Base-by-base conservation (phyloP, 2,329 filamentous ascomycete species). In the Trichoderma sp. region DNA sequence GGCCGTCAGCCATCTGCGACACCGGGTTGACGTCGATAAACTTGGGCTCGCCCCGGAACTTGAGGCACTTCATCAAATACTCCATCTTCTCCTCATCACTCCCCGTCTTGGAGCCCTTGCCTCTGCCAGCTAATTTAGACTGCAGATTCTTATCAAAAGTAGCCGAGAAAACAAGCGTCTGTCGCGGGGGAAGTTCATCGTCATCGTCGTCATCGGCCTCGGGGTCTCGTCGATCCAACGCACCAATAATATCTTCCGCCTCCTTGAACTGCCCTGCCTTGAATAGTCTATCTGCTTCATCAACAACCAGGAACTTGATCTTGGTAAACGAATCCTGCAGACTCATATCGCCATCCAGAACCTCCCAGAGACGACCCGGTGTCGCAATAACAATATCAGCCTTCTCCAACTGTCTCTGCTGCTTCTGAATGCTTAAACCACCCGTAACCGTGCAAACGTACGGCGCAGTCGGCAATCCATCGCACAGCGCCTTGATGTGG, bases 221-320 rank as follows among this genome's bases (percentile, higher is more conserved):
- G 2, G 93, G 91, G 59, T 93, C 90, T 50, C 87, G 83, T 32
- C 90, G 87, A 77, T 98, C 94, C 11, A 99, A 83, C 0, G 93
- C 90, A 71, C 90, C 90, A 17, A 99, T 82, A 26, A 99, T 97
- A 71, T 97, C 92, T 75, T 95, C 92, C 5, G 95, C 90, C 80
- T 99, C 96, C 80, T 98, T 95, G 83, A 97, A 99, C 78, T 98
- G 93, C 0, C 96, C 96, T 75, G 97, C 93, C 67, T 94, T 96
- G 73, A 99, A 87, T 20, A 99, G 85, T 67, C 96, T 88, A 83
- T 99, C 96, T 0, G 96, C 96, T 81, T 99, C 96, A 76, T 99
- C 96, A 1, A 99, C 87, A 0, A 98, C 94, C 2, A 99, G 84
- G 79, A 95, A 98, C 64, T 88, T 86, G 62, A 97, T 91, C 64